phyloP scores from a whole-genome alignment of 305 asterid genomes.

The Fraxinus sp. region DNA sequence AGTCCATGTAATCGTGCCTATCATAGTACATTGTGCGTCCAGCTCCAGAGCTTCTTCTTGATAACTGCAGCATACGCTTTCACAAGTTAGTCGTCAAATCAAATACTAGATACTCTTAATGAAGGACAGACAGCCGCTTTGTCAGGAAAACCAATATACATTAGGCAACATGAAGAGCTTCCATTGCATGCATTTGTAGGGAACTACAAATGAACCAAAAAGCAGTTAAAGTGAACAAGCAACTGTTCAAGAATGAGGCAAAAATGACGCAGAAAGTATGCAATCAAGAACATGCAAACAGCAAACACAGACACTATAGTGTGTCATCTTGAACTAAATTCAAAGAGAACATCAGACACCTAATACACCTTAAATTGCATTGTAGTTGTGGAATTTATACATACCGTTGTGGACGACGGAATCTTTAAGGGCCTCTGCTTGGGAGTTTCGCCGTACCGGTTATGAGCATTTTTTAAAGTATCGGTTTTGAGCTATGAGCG shows the following conservation, averaged over 20 bases:
- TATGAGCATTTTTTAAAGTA: too few relatives aligned
- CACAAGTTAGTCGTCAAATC: slow-evolving; percentile 42
- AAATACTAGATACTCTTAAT: slow-evolving; percentile 31
- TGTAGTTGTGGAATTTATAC: neutral
- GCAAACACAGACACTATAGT: neutral
- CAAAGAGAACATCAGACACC: neutral
- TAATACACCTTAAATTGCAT: neutral
- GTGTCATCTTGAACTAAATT: slow-evolving; percentile 10
- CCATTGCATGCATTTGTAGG: neutral
- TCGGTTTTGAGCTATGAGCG: too few relatives aligned
- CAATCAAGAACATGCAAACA: neutral
- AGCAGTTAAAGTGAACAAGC: slow-evolving; percentile 2
- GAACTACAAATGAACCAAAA: slow-evolving; percentile 1
- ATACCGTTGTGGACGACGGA: neutral
- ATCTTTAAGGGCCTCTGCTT: neutral
- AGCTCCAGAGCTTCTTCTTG: slow-evolving; percentile 44
- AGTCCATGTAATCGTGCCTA: slow-evolving; percentile 30
- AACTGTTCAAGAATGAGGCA: neutral
- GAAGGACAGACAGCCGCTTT: slow-evolving; percentile 14
- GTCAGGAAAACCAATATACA: slow-evolving; percentile 8
- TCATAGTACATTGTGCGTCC: slow-evolving; percentile 29
- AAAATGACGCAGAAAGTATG: neutral
- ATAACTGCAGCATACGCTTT: slow-evolving; percentile 49
- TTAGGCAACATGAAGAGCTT: slow-evolving; percentile 9
- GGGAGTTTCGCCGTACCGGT: too few relatives aligned